Percentiles rank a stretch among this genome's conserved stretches.
Evolutionary conservation across 2,329 filamentous ascomycete species (phyloP).

Genomic region (Penicillium sp.): DNA sequence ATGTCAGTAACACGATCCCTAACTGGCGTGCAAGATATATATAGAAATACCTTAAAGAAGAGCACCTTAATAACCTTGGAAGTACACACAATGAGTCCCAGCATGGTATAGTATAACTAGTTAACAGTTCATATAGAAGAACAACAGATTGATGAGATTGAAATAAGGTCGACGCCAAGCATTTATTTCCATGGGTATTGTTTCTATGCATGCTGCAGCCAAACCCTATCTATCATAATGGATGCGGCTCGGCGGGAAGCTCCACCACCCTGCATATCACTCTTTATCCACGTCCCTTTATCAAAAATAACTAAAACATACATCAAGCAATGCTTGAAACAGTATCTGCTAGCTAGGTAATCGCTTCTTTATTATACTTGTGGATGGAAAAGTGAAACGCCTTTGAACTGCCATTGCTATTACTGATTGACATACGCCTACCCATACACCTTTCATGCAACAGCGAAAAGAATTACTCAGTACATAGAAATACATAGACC

Average conservation of each 20-base stretch:
- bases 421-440: background rate
- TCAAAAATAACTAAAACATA: too few relatives aligned
- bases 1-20: too few relatives aligned
- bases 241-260: background rate
- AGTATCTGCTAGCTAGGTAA: too few relatives aligned
- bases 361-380: background rate
- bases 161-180: slow-evolving; percentile 12
- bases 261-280: background rate
- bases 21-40: too few relatives aligned
- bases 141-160: background rate
- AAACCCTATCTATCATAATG: background rate
- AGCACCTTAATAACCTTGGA: too few relatives aligned
- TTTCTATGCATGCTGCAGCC: background rate
- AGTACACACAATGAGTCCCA: background rate
- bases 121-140: background rate
- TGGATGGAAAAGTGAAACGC: background rate
- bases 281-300: too few relatives aligned
- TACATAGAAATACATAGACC: background rate
- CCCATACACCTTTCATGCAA: background rate
- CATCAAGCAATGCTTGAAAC: too few relatives aligned
- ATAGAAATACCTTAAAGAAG: too few relatives aligned
- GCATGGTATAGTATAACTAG: too few relatives aligned
- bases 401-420: background rate
- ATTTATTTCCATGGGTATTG: background rate
- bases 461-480: background rate